A percentile compares a stretch with the other conserved stretches of the same genome.
These are phyloP conservation scores for Cystofilobasidium macerans DNA, from an alignment of 768 basidiomycete species.

Conservation along the genomic window DNA sequence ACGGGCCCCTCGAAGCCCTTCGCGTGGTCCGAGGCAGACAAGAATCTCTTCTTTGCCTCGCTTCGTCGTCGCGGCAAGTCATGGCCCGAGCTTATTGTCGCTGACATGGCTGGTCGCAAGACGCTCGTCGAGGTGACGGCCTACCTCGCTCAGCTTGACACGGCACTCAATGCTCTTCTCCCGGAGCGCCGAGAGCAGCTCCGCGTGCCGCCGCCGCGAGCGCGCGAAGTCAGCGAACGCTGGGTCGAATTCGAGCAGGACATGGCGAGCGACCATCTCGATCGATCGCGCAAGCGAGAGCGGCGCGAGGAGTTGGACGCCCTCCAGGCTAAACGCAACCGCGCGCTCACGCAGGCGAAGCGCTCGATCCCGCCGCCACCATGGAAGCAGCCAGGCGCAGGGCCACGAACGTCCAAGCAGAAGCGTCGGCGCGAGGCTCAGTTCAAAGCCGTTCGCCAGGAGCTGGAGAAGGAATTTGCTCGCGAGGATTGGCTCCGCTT, in stretches of 20 bases:
- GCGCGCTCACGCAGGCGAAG: neutral
- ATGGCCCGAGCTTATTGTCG: slow-evolving; percentile 6
- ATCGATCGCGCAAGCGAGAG: neutral
- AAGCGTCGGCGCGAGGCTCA: neutral
- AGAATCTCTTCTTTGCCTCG: slow-evolving; percentile 14
- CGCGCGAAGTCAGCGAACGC: slow-evolving; percentile 16
- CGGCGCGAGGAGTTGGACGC: neutral
- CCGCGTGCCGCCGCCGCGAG: neutral
- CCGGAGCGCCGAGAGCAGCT: neutral
- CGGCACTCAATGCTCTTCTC: neutral
- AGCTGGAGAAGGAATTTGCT: neutral
- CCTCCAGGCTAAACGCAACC: neutral
- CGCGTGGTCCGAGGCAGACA: slow-evolving; percentile 5
- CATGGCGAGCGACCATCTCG: slow-evolving; percentile 3
- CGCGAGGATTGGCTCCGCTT: neutral
- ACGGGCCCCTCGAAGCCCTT: neutral
- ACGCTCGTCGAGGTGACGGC: slow-evolving; percentile 4
- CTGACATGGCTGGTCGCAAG: slow-evolving; percentile 1
- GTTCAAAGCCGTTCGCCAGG: neutral
- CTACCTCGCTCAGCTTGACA: slow-evolving; percentile 9
- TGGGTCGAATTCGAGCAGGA: slow-evolving; percentile 16
- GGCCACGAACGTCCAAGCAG: neutral
- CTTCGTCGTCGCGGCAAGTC: slow-evolving; percentile 11
- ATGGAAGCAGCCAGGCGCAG: neutral
- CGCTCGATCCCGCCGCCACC: neutral